Evolutionary conservation across 768 basidiomycete genomes (phyloP).

Genomic region (Leucogyrophana mollusca): DNA sequence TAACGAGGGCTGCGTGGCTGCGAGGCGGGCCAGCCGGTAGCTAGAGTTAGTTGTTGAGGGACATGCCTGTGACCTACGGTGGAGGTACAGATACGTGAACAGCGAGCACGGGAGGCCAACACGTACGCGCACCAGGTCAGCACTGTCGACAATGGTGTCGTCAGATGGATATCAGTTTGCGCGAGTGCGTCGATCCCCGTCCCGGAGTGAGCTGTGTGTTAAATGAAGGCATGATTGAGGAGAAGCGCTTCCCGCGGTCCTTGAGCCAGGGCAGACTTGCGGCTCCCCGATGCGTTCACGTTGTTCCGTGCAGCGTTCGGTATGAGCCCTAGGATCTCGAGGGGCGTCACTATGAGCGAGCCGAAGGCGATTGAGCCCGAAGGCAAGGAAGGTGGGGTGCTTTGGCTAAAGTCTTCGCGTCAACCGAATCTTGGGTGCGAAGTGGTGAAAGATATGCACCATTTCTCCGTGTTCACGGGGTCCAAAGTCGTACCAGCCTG

Average conservation of each 20-base stretch:
- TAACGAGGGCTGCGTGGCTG: slow-evolving; percentile 79
- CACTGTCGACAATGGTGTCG: slow-evolving; percentile 34
- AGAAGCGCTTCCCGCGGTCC: slow-evolving; percentile 50
- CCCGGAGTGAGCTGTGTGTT: not conserved
- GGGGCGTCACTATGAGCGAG: slow-evolving; percentile 75
- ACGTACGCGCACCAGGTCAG: slow-evolving; percentile 80
- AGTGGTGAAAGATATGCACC: slow-evolving; percentile 38
- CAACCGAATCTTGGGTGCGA: not conserved
- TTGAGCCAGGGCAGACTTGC: slow-evolving; percentile 44
- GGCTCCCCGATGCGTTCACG: slow-evolving; percentile 62
- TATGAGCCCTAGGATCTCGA: slow-evolving; percentile 68
- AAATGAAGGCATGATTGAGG: not conserved
- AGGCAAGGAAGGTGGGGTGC: slow-evolving; percentile 67
- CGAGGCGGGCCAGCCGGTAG: slow-evolving; percentile 1
- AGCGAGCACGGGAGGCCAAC: slow-evolving; percentile 73
- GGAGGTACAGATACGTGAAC: slow-evolving; percentile 76
- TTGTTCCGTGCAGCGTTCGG: slow-evolving; percentile 57
- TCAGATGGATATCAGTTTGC: slow-evolving; percentile 1
- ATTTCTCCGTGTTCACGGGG: slow-evolving; percentile 63
- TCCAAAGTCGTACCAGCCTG: slow-evolving; percentile 80
- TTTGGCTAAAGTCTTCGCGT: slow-evolving; percentile 49
- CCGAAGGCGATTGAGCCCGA: slow-evolving; percentile 86
- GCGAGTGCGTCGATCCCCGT: slow-evolving; percentile 66
- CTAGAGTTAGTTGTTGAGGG: not conserved
- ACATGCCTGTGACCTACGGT: slow-evolving; percentile 42